Evolutionary conservation across 2,329 filamentous ascomycete species (phyloP), one percentile per base, ranked within the genome.

Genomic region (Colletotrichum sp.): DNA sequence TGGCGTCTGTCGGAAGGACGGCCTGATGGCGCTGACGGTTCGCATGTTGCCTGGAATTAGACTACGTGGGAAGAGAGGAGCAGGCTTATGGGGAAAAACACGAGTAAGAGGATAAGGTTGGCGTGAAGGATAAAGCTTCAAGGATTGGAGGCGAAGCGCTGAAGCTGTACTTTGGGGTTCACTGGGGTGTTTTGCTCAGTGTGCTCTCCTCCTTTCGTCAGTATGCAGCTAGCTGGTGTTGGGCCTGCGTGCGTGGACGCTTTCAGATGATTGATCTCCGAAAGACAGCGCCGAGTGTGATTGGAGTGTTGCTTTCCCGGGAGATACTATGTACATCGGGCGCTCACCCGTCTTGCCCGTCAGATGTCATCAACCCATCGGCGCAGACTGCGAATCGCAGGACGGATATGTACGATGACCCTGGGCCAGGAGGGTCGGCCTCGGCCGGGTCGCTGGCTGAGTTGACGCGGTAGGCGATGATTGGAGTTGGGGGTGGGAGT

Each of bases 391-490:
- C 63, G 36, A 72, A 75, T 75, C 63, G 63, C 60, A 32, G 15
- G 25, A 28, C 63, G 63, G 69, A 66, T 68, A 72, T 72, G 73
- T 59, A 72, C 61, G 69, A 75, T 68, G 70, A 61, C 39, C 39
- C 32, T 34, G 36, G 44, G 32, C 61, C 68, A 44, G 25, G 44
- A 52, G 44, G n/a, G 44, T 52, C 9, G 66, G 68, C 44, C 60
- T 48, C 44, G 66, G 68, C 44, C 60, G 36, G 63, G 72, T 48
- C 27, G 69, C 69, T 52, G 57, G 72, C 25, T 15, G 34, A 34
- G 57, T 64, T 65, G 48, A 75, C 69, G 70, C 73, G 70, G 70
- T 75, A 64, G 34, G 64, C 73, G 70, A 68, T 68, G 73, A 73
- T 73, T 75, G 73, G 63, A 13, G 39, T 44, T 28, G 67, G 30